These are phyloP conservation scores for Blyttiomyces sp. DNA, from an alignment of 371 early-diverging fungal genomes.

Conservation along the genomic window DNA sequence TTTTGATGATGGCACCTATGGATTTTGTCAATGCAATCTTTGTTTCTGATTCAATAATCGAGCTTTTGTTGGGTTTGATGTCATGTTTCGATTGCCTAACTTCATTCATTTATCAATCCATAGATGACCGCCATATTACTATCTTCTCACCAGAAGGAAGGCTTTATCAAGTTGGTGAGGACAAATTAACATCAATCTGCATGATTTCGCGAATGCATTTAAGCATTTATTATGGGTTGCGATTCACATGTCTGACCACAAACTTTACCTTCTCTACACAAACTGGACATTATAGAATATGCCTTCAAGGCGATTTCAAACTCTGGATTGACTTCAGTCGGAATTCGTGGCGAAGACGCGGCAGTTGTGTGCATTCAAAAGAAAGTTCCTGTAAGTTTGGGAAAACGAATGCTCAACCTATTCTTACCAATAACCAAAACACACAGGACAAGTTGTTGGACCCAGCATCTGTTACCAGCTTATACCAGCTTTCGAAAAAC, in stretches of 20 bases:
- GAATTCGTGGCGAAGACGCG: constrained; percentile 90
- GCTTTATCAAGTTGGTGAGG: constrained; percentile 96
- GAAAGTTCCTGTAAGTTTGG: constrained; percentile 85
- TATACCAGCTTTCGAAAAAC: constrained; percentile 88
- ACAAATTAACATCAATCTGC: background rate
- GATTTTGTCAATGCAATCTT: too few relatives aligned
- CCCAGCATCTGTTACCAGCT: constrained; percentile 87
- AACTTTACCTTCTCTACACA: too few relatives aligned
- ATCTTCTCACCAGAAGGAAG: constrained; percentile 98
- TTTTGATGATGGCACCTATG: too few relatives aligned
- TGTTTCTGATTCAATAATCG: too few relatives aligned
- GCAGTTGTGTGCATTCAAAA: constrained; percentile 93
- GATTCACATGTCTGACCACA: background rate
- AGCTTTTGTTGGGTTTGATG: too few relatives aligned
- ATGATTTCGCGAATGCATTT: background rate
- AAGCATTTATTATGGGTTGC: too few relatives aligned
- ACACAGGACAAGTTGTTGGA: constrained; percentile 95
- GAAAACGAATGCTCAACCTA: constrained; percentile 38
- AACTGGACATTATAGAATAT: constrained; percentile 75
- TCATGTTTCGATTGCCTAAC: too few relatives aligned
- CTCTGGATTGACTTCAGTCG: constrained; percentile 91
- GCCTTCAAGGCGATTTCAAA: constrained; percentile 98
- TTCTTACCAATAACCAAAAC: constrained; percentile 85
- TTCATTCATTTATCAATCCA: background rate
- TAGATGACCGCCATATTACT: constrained; percentile 97